phyloP scores from a whole-genome alignment of 139 green algal species.

The Pseudopediastrum boryanum region DNA sequence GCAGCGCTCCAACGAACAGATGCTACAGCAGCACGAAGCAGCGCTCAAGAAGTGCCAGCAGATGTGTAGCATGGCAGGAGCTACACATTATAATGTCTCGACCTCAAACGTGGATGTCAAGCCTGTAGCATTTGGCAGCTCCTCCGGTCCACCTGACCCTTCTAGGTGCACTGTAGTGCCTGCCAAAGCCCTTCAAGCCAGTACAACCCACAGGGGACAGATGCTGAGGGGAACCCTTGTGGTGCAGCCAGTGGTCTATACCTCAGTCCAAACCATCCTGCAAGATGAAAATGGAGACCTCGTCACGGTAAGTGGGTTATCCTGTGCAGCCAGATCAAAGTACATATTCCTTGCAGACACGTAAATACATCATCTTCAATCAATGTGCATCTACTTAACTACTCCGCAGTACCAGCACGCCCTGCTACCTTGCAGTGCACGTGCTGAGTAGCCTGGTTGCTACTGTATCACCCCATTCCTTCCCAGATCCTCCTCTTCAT shows the following conservation, averaged over 20 bases:
- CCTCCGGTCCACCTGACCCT: background rate
- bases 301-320: slow-evolving; percentile 19
- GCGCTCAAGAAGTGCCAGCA: background rate
- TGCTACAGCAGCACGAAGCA: background rate
- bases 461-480: no score
- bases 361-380: background rate
- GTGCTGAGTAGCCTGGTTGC: no score
- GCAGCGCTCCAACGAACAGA: background rate
- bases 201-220: slow-evolving; percentile 32
- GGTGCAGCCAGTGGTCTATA: slow-evolving; percentile 26
- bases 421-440: background rate
- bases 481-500: background rate
- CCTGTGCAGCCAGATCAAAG: background rate
- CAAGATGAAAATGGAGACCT: slow-evolving; percentile 38
- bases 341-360: background rate
- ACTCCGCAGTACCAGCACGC: background rate
- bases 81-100: no score
- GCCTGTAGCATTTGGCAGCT: slow-evolving; percentile 9
- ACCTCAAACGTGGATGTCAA: no score
- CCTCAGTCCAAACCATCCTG: slow-evolving; percentile 19
- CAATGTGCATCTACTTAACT: background rate
- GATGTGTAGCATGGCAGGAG: background rate
- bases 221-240: slow-evolving; percentile 39
- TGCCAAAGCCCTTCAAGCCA: background rate
- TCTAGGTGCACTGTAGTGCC: slow-evolving; percentile 11